Base-by-base conservation (phyloP, 495 filamentous ascomycete species). In the Aspergillus nanangensis region DNA sequence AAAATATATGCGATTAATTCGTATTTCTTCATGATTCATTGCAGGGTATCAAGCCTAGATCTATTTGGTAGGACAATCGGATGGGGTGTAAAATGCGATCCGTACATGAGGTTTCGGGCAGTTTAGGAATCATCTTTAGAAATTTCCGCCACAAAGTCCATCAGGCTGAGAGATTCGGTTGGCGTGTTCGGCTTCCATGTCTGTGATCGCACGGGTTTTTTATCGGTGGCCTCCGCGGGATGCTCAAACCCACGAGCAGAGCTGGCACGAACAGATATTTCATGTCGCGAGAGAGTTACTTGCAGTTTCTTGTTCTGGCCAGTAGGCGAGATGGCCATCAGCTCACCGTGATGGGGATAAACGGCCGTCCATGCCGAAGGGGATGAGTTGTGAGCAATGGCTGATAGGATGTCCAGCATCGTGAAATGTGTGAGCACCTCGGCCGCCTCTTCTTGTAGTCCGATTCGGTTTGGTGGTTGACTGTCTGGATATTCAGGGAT, bases 331-430 rank as follows among this genome's bases (percentile, higher is more conserved):
- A 57, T 17, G 2, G 64, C 50, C 7, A 64, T 13, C 13, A 74
- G 38, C 49, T 74, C 69, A 5, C 71, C 71, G 15, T 70, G 61
- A 23, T 72, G 66, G n/a, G 71, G 66, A 21, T 67, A 69, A 4
- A 61, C 51, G 11, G 62, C 53, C 36, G 64, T 49, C 71, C 71
- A 74, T 5, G 29, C 36, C 25, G 47, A 14, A 20, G 9, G 35
- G 9, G 8, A 22, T 5, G 35, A 10, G 9, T 53, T 51, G 8
- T 15, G 57, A n/a, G 63, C 50, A 19, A 74, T 63, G 0, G 51
- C 41, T 1, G 62, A 56, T 8, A 65, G 57, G 32, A 72, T 50
- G 38, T 75, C 70, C 17, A 75, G 56, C 21, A 71, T 56, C 1
- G 66, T 38, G 17, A 70, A 52, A 49, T 73, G 70, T 1, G 59